Evolutionary conservation across 225 moss, liverwort and hornwort genomes (phyloP).

Genomic region (Anthoceros angustus): DNA sequence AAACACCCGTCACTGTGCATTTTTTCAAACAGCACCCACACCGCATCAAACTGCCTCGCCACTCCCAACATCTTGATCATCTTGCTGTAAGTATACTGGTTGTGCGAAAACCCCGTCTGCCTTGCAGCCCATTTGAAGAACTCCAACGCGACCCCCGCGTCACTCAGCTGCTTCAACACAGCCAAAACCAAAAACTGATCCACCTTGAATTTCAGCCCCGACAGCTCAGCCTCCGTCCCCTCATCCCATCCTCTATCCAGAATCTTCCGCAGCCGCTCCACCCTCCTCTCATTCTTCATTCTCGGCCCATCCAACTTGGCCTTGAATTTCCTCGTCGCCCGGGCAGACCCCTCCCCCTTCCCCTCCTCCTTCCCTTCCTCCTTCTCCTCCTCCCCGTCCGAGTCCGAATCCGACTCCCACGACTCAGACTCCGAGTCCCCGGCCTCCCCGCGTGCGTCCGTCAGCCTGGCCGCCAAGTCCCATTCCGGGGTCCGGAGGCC

Average conservation of each 20-base stretch:
- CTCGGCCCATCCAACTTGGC: neutral
- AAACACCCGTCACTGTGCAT: constrained; percentile 1
- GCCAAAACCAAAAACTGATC: neutral
- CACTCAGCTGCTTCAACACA: neutral
- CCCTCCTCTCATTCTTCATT: neutral
- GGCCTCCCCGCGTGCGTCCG: neutral
- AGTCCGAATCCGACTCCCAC: no score
- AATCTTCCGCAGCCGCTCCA: neutral
- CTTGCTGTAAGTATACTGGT: neutral
- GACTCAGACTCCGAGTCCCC: no score
- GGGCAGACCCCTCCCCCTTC: neutral
- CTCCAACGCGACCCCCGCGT: neutral
- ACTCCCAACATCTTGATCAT: constrained; percentile 1
- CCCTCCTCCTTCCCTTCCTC: neutral
- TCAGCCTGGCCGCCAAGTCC: neutral
- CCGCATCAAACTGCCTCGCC: neutral
- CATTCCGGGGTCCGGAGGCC: neutral
- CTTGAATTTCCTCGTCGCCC: neutral
- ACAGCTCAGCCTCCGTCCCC: neutral
- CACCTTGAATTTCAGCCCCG: constrained; percentile 3
- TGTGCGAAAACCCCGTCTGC: constrained; percentile 2
- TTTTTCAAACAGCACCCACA: neutral
- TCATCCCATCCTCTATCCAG: neutral
- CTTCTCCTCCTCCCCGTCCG: no score
- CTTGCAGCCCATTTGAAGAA: constrained; percentile 1